These are phyloP conservation scores for Wallacemonas sp. DNA, from an alignment of 208 protist species.

Conservation along the genomic window DNA sequence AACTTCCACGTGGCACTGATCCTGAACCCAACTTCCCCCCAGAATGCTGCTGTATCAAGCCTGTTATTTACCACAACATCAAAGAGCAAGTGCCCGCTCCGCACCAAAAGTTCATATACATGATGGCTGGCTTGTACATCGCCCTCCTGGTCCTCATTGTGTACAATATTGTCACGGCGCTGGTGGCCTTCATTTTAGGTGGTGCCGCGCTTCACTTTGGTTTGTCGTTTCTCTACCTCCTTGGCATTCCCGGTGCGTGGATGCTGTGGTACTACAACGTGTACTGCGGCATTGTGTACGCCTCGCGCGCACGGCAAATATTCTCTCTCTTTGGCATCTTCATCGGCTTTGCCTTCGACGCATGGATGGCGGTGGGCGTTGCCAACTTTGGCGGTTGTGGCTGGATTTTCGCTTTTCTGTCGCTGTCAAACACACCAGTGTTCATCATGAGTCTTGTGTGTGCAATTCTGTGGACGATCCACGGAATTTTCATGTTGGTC, in stretches of 20 bases:
- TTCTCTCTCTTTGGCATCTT: slow-evolving; percentile 65
- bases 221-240: slow-evolving; percentile 82
- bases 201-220: slow-evolving; percentile 66
- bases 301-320: slow-evolving; percentile 42
- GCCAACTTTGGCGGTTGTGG: slow-evolving; percentile 71
- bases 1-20: slow-evolving; percentile 27
- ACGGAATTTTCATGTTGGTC: slow-evolving; percentile 47
- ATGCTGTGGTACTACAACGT: slow-evolving; percentile 86
- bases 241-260: slow-evolving; percentile 80
- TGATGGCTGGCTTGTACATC: slow-evolving; percentile 67
- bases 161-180: slow-evolving; percentile 70
- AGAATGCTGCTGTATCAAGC: slow-evolving; percentile 80
- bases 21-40: slow-evolving; percentile 85
- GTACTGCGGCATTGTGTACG: slow-evolving; percentile 48
- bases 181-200: slow-evolving; percentile 54
- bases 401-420: slow-evolving; percentile 58
- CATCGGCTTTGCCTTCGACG: slow-evolving; percentile 62
- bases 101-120: slow-evolving; percentile 85
- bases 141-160: slow-evolving; percentile 63
- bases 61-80: slow-evolving; percentile 86
- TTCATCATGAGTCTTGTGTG: slow-evolving; percentile 58
- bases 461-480: slow-evolving; percentile 69
- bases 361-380: slow-evolving; percentile 82
- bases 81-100: slow-evolving; percentile 63
- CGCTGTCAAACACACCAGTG: background rate